phyloP scores from a whole-genome alignment of 257 asterid species.

The Leptodermis oblonga region DNA sequence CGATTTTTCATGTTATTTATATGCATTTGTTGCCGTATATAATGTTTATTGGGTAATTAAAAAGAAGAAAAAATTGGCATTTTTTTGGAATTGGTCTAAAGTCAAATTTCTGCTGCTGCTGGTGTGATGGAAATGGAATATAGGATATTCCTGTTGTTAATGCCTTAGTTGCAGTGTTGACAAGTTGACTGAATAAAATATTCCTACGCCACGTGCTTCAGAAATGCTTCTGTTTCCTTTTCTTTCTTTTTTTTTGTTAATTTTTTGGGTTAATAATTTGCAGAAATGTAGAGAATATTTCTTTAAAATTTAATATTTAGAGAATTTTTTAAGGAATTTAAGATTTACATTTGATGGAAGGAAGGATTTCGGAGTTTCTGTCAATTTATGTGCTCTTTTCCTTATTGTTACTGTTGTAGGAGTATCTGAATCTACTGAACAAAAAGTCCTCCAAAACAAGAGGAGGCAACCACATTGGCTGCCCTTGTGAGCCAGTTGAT shows the following conservation, averaged over 20 bases:
- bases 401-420: conserved; percentile 26
- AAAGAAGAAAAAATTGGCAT: too few species aligned
- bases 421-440: conserved; percentile 32
- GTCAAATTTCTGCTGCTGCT: background rate
- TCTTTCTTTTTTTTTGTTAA: too few species aligned
- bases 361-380: too few species aligned
- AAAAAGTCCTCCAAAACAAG: conserved; percentile 21
- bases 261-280: too few species aligned
- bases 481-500: conserved; percentile 32
- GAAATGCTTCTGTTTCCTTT: background rate
- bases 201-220: background rate
- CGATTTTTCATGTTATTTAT: background rate
- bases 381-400: background rate
- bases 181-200: background rate
- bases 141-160: background rate
- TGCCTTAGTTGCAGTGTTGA: background rate
- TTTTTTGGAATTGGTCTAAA: background rate
- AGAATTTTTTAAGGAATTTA: too few species aligned
- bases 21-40: too few species aligned
- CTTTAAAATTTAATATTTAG: too few species aligned
- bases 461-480: conserved; percentile 23
- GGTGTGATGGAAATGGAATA: background rate
- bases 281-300: too few species aligned
- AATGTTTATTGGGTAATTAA: too few species aligned
- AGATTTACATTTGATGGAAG: too few species aligned